Percentiles rank a stretch among this genome's conserved stretches.
Evolutionary conservation across 345 rosid species (phyloP).

Genomic region (Tarenaya hassleriana): DNA sequence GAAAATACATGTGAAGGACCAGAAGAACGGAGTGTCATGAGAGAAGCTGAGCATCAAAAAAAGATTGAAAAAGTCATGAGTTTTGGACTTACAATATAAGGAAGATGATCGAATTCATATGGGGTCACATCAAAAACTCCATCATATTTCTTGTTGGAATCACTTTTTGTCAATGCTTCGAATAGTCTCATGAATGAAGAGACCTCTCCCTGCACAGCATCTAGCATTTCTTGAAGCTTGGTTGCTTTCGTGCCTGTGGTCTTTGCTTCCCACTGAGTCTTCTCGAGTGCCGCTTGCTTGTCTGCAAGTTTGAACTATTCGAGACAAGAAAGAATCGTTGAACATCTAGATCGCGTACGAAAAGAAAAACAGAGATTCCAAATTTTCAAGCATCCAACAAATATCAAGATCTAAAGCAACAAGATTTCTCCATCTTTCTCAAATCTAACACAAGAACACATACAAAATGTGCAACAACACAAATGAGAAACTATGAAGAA

Average conservation of each 20-base stretch:
- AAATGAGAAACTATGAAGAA: background rate
- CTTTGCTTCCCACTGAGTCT: constrained; percentile 88
- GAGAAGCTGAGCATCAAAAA: too few species aligned
- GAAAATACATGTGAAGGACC: too few species aligned
- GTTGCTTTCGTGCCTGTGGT: constrained; percentile 51
- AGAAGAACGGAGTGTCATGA: too few species aligned
- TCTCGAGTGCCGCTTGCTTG: constrained; percentile 90
- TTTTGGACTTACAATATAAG: constrained; percentile 48
- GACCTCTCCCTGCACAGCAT: constrained; percentile 57
- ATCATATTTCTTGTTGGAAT: constrained; percentile 25
- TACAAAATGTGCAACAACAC: background rate
- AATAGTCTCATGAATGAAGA: constrained; percentile 47
- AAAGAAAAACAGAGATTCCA: background rate
- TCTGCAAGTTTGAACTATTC: constrained; percentile 87
- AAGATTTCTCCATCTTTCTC: constrained; percentile 4
- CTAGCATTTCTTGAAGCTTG: constrained; percentile 71
- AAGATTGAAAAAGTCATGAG: background rate
- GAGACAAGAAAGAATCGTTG: constrained; percentile 10
- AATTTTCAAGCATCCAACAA: constrained; percentile 7
- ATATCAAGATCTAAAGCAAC: background rate
- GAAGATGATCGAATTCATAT: constrained; percentile 42
- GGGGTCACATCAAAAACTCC: constrained; percentile 58
- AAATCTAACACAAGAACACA: background rate
- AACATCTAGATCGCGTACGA: constrained; percentile 12
- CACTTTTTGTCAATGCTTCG: constrained; percentile 48